Base-by-base conservation (phyloP, 768 basidiomycete genomes). In the Favolaschia claudopus region DNA sequence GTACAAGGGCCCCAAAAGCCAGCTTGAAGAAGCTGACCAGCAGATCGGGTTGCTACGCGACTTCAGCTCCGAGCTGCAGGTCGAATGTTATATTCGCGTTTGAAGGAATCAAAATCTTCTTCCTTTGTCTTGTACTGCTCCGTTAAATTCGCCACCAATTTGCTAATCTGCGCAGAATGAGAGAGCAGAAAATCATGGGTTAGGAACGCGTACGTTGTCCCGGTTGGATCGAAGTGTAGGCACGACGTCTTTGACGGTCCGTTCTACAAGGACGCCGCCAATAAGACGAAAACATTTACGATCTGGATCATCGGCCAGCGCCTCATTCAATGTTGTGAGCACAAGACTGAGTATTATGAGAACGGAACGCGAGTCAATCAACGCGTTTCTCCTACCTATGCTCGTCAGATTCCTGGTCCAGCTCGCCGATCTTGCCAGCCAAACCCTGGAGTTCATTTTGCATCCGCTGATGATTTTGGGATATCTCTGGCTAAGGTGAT, bases 231-330 rank as follows among this genome's bases (percentile, higher is more conserved):
- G 86, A 39, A 99, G 77, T 27, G 91, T 88, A 33, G 97, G 96
- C 33, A 92, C 88, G 46, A 99, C 93, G 65, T 99, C 96, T 70
- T 91, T 89, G 42, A 99, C 97, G 2, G 96, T 98, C 43, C 96
- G 84, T 72, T 99, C 95, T 27, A 99, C 96, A 15, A 99, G 83
- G 7, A 97, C 89, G 27, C 96, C 96, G 6, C 97, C 97, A 63
- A 99, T 91, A 65, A 99, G 82, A 50, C 96, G 89, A 78, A 98
- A 99, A 76, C 97, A 99, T 78, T 94, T 95, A 55, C 97, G 88
- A 74, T 88, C 84, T 17, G 96, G 95, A 57, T 96, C 92, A 57
- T 87, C 85, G n/a, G 79, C 80, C 34, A 94, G 77, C 10, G 88
- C 88, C 63, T 98, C 95, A 63, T 89, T 85, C 32, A 99, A 76